Evolutionary conservation across 108 stramenopile species (phyloP).

Genomic region (Cyclotella distinguenda): DNA sequence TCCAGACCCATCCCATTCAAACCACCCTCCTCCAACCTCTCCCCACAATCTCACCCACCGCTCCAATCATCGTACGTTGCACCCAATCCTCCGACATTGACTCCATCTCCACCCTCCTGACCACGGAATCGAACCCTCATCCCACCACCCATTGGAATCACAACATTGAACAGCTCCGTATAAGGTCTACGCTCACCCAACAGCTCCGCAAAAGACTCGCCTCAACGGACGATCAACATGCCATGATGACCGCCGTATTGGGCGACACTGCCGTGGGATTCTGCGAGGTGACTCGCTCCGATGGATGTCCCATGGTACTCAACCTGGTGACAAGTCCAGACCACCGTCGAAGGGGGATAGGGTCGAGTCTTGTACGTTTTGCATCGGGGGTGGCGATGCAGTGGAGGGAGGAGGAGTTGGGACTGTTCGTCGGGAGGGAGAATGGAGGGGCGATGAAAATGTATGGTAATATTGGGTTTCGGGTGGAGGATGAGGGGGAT

Average conservation of each 20-base stretch:
- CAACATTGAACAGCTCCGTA: too few species aligned
- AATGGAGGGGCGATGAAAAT: slow-evolving; percentile 59
- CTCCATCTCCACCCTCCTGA: too few species aligned
- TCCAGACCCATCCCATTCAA: too few species aligned
- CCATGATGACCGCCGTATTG: slow-evolving; percentile 70
- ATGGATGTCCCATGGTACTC: slow-evolving; percentile 56
- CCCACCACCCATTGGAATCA: too few species aligned
- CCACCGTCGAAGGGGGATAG: slow-evolving; percentile 68
- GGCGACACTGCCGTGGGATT: background rate
- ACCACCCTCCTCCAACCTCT: too few species aligned
- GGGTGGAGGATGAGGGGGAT: slow-evolving; percentile 13
- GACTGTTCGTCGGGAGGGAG: slow-evolving; percentile 64
- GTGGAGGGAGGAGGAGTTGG: slow-evolving; percentile 20
- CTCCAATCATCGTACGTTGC: too few species aligned
- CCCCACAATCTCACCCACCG: too few species aligned
- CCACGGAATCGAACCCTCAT: too few species aligned
- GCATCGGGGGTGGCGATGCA: slow-evolving; percentile 32
- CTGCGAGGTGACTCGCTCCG: slow-evolving; percentile 49
- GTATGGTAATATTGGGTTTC: slow-evolving; percentile 57
- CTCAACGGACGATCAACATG: too few species aligned
- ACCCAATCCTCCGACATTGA: too few species aligned
- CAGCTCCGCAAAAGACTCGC: too few species aligned
- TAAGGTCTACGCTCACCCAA: too few species aligned
- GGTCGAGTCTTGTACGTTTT: slow-evolving; percentile 46
- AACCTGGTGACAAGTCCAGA: slow-evolving; percentile 61